phyloP scores from a whole-genome alignment of 257 asterid species.

The Lycium barbarum region DNA sequence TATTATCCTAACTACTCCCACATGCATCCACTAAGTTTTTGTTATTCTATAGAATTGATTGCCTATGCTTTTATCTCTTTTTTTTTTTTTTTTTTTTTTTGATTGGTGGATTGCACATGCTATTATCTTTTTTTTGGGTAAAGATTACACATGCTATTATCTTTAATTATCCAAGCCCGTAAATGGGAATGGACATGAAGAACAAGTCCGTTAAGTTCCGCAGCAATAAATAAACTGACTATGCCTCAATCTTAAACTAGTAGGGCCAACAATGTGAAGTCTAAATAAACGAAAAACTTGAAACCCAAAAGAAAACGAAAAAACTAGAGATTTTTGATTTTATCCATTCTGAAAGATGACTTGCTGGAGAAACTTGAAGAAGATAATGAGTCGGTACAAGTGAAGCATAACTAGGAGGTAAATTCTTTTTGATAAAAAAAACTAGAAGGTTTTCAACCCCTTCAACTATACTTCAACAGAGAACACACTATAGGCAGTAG shows the following conservation, averaged over 20 bases:
- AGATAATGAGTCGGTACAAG: neutral
- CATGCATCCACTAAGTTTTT: neutral
- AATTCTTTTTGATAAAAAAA: neutral
- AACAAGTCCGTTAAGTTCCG: neutral
- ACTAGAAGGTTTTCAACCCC: neutral
- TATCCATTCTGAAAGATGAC: neutral
- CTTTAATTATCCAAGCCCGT: neutral
- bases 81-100: no score
- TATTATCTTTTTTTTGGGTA: no score
- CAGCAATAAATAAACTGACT: neutral
- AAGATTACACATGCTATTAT: neutral
- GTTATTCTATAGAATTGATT: neutral
- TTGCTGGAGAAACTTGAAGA: neutral
- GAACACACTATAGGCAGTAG: neutral
- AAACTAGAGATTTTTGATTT: neutral
- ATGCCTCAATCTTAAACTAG: neutral
- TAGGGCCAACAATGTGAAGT: neutral
- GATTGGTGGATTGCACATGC: neutral
- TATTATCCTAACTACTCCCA: neutral
- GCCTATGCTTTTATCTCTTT: neutral
- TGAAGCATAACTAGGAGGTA: neutral
- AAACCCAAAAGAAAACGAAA: neutral
- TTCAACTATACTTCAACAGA: constrained; percentile 1
- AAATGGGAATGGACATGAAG: constrained; percentile 17
- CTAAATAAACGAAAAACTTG: neutral